phyloP scores from a whole-genome alignment of 306 rosid species.

The Quercus alba region DNA sequence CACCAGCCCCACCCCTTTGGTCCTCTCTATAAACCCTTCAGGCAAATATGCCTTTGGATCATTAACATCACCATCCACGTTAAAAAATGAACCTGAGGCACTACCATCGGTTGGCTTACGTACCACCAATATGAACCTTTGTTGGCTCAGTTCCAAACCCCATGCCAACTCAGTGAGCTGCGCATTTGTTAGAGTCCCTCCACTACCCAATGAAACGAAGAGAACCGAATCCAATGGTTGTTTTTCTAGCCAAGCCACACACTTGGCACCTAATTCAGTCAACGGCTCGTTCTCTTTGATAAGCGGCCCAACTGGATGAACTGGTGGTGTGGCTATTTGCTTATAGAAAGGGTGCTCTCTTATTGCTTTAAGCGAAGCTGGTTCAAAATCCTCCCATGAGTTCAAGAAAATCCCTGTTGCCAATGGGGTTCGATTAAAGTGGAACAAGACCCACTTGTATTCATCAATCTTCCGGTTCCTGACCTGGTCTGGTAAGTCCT shows the following conservation, averaged over 20 bases:
- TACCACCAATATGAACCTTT: conserved; percentile 40
- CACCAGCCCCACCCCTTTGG: conserved; percentile 16
- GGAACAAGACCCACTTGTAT: conserved; percentile 32
- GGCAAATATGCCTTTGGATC: conserved; percentile 31
- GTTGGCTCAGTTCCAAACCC: conserved; percentile 38
- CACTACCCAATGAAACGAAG: conserved; percentile 34
- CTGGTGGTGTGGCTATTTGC: conserved; percentile 14
- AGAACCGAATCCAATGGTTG: conserved; percentile 37
- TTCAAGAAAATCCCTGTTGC: conserved; percentile 32
- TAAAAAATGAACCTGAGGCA: conserved; percentile 14
- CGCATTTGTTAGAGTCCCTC: conserved; percentile 17
- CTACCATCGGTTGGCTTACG: not conserved
- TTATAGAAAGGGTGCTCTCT: conserved; percentile 28
- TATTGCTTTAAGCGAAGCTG: conserved; percentile 17
- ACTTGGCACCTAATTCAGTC: not conserved
- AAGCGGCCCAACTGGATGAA: conserved; percentile 37
- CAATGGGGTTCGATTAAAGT: conserved; percentile 21
- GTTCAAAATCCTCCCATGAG: conserved; percentile 43
- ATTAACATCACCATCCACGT: not conserved
- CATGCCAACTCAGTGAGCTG: conserved; percentile 38
- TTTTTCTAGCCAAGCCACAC: conserved; percentile 37
- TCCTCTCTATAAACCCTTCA: conserved; percentile 34
- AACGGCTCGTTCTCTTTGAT: conserved; percentile 24
- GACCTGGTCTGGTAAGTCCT: conserved; percentile 34
- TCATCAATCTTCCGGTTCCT: conserved; percentile 30